Base-by-base conservation (phyloP, 208 protist genomes). In the Porcisia hertigi region DNA sequence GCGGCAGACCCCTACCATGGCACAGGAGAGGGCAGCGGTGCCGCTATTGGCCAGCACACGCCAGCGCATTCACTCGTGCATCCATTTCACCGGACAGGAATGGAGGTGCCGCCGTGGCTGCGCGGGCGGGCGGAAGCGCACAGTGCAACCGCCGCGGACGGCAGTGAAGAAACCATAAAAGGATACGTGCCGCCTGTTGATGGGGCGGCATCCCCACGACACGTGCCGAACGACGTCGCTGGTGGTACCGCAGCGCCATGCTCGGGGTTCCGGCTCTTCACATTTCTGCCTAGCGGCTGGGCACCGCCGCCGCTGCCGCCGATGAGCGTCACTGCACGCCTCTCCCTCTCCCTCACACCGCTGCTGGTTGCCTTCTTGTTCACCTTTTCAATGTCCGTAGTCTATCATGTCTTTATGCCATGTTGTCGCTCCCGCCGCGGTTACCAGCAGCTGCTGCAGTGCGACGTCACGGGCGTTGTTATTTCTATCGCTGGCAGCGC, bases 351-450 rank as follows among this genome's bases (percentile, higher is more conserved):
- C 41, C 72, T 84, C 20, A 36, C 12, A 23, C 79, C 79, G 0
- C 36, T 84, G 14, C 7, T 71, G 58, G 60, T 69, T 34, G 55
- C 62, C 11, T 81, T 91, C 53, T 20, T 86, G n/a, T 25, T 86
- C 36, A 88, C 82, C 39, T 95, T 93, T 75, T n/a, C 86, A 8
- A 73, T 90, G 8, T 90, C 85, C 58, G 75, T 80, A 25, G 55
- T 63, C 23, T 92, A 92, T 76, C 90, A 94, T 84, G 36, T 77
- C 39, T 88, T 92, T 63, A 92, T 92, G 84, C 88, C 88, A 0
- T 92, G 86, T 65, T 82, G 80, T 49, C 71, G 73, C 55, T 82
- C 79, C 34, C 55, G 60, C 53, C 54, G 77, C 36, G 82, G 72
- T 16, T 93, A 91, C 39, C 80, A 78, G 79, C 84, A 87, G 73